Evolutionary conservation across 805 yeast species (phyloP).

Genomic region (Sugiyamaella marilandica): DNA sequence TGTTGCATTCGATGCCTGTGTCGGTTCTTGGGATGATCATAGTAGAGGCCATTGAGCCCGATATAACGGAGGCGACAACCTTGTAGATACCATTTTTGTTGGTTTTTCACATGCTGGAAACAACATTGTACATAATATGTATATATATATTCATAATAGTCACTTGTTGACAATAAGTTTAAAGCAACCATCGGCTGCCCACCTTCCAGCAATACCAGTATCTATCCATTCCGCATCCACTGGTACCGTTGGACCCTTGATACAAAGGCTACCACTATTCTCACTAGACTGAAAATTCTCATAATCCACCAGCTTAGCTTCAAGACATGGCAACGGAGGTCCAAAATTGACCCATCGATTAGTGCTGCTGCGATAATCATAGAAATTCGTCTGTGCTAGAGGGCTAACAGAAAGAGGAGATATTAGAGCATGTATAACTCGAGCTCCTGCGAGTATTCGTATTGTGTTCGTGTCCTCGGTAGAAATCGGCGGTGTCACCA

Average conservation of each 20-base stretch:
- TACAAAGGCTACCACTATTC: conserved; percentile 24
- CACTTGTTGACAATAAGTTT: conserved; percentile 6
- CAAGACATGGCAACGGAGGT: conserved; percentile 29
- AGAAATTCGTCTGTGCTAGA: conserved; percentile 31
- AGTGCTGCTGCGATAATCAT: conserved; percentile 20
- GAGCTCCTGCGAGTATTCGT: conserved; percentile 34
- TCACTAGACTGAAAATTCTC: conserved; percentile 21
- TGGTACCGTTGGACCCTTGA: conserved; percentile 26
- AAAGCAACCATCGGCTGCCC: conserved; percentile 30
- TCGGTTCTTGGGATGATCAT: conserved; percentile 37
- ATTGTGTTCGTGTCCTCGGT: conserved; percentile 24
- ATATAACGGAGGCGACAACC: conserved; percentile 7
- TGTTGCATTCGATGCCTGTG: conserved; percentile 36
- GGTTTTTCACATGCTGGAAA: background rate
- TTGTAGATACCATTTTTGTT: background rate
- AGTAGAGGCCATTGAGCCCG: conserved; percentile 38
- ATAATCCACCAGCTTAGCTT: conserved; percentile 25
- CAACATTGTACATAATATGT: background rate
- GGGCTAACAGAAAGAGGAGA: conserved; percentile 31
- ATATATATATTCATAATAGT: background rate
- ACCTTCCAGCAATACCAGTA: conserved; percentile 24
- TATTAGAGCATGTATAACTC: conserved; percentile 31
- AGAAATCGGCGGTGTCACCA: conserved; percentile 13
- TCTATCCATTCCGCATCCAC: conserved; percentile 22
- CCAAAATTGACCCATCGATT: conserved; percentile 22